A percentile compares a stretch with the other conserved stretches of the same genome.
Conservation (phyloP, 495 filamentous ascomycete genomes). For the Talaromyces adpressus region DNA sequence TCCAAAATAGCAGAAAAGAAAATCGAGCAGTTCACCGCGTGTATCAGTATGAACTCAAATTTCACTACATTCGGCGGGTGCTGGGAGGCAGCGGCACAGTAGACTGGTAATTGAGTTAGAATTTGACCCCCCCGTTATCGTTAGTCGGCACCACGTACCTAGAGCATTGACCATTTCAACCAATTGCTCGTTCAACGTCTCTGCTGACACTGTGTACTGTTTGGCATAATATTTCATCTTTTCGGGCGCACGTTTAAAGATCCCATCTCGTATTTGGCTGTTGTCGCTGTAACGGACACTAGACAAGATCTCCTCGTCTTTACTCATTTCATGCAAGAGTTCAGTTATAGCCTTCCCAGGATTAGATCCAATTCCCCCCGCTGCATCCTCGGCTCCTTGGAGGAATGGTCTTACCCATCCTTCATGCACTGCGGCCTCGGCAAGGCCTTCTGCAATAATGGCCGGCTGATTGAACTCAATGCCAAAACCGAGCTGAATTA, state of each 20-base stretch:
- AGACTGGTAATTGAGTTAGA: slow-evolving; percentile 27
- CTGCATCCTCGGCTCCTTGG: slow-evolving; percentile 43
- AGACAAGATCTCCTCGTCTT: slow-evolving; percentile 44
- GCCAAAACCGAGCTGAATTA: slow-evolving; percentile 33
- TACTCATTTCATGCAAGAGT: slow-evolving; percentile 51
- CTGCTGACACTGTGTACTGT: slow-evolving; percentile 51
- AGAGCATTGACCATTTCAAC: slow-evolving; percentile 70
- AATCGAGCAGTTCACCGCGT: slow-evolving; percentile 54
- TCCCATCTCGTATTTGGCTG: slow-evolving; percentile 61
- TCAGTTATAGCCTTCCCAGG: slow-evolving; percentile 43
- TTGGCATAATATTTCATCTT: slow-evolving; percentile 54
- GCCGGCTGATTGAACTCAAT: slow-evolving; percentile 30
- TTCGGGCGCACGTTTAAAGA: slow-evolving; percentile 52
- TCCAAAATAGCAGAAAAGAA: slow-evolving; percentile 52
- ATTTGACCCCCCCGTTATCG: not conserved
- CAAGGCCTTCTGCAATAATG: slow-evolving; percentile 33
- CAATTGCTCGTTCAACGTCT: slow-evolving; percentile 57
- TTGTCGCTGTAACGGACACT: slow-evolving; percentile 45
- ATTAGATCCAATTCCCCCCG: slow-evolving; percentile 21
- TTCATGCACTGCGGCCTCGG: slow-evolving; percentile 62
- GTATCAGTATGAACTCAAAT: slow-evolving; percentile 81
- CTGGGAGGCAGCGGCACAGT: slow-evolving; percentile 55
- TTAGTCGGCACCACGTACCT: slow-evolving; percentile 26
- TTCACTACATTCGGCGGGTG: slow-evolving; percentile 55
- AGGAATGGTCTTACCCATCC: slow-evolving; percentile 44